Base-by-base conservation (phyloP, 805 yeast genomes). In the Kockiozyma suomiensis region DNA sequence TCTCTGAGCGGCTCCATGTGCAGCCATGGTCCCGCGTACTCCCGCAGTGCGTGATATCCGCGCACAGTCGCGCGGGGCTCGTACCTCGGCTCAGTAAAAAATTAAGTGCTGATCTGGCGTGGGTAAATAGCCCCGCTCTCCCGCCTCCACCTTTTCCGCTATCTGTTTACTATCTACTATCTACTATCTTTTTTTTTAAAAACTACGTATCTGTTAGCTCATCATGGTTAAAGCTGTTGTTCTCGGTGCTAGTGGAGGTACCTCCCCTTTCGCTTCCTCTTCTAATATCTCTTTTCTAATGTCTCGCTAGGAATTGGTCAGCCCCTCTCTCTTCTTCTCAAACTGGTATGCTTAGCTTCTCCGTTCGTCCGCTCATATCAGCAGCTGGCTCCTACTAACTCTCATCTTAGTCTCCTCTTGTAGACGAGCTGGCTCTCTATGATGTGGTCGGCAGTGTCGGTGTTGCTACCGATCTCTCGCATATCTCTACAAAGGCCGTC, bases 391-490 rank as follows among this genome's bases (percentile, higher is more conserved):
- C n/a, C n/a, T n/a, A n/a, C n/a, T n/a, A n/a, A n/a, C n/a, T n/a
- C n/a, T n/a, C n/a, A n/a, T n/a, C n/a, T n/a, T n/a, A 62, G 66
- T 83, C 85, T 68, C 84, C 83, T 41, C 78, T 80, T 55, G 81
- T 86, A 50, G 78, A 80, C 61, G 85, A 86, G 68, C 79, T 90
- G 68, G 84, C 96, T 4, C 80, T 90, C 59, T 90, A 84, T 75
- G 97, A 91, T 78, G 90, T 91, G 48, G 92, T 88, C 71, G 83
- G 85, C 70, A 83, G 87, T 33, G 87, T 88, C 50, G 97, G 97
- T 68, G 96, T 90, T 40, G 91, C 91, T 19, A 88, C 96, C 51
- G 97, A 90, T 75, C 80, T 91, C 70, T 82, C 90, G 28, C 97
- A 90, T 77, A 88, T 90, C 70, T 82, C 86, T 74, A 83, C 96